Percentiles rank a stretch among this genome's conserved stretches.
phyloP scores from a whole-genome alignment of 495 filamentous ascomycete genomes.

The Daldinia concentrica region DNA sequence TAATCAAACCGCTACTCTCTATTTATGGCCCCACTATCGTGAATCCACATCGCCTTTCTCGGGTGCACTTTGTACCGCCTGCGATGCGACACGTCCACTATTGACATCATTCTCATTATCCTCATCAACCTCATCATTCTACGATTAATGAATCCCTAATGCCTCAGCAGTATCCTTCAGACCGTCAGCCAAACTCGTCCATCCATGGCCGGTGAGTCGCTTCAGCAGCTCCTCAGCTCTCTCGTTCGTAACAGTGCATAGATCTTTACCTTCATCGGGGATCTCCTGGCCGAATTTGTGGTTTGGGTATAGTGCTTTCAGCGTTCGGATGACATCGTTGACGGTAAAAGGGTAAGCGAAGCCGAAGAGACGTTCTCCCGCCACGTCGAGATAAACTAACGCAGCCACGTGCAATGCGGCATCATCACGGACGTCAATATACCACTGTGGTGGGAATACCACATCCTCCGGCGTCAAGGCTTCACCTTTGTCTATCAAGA shows the following conservation, averaged over 20 bases:
- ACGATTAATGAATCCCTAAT: neutral
- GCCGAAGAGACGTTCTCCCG: constrained; percentile 23
- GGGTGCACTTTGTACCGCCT: constrained; percentile 1
- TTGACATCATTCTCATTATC: neutral
- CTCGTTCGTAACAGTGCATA: constrained; percentile 36
- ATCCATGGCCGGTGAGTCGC: constrained; percentile 32
- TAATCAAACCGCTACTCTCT: too few species aligned
- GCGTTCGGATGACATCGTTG: constrained; percentile 17
- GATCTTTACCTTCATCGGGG: constrained; percentile 10
- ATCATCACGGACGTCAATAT: constrained; percentile 32
- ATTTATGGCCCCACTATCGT: too few species aligned
- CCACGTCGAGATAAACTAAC: constrained; percentile 32
- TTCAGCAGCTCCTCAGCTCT: constrained; percentile 35
- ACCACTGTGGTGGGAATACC: constrained; percentile 18
- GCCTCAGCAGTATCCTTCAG: constrained; percentile 8
- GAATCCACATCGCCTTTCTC: neutral
- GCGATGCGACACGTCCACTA: neutral
- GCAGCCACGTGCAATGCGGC: constrained; percentile 34
- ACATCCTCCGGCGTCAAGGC: neutral
- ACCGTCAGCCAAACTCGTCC: constrained; percentile 33
- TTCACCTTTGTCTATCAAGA: constrained; percentile 10
- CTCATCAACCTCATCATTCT: too few species aligned
- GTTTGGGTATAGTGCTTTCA: constrained; percentile 21
- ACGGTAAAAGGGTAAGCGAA: constrained; percentile 29
- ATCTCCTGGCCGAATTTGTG: constrained; percentile 19